Percentiles rank a stretch among this genome's conserved stretches.
These are phyloP conservation scores for Ensete ventricosum DNA, from an alignment of 176 grass and related monocot species.

Conservation along the genomic window DNA sequence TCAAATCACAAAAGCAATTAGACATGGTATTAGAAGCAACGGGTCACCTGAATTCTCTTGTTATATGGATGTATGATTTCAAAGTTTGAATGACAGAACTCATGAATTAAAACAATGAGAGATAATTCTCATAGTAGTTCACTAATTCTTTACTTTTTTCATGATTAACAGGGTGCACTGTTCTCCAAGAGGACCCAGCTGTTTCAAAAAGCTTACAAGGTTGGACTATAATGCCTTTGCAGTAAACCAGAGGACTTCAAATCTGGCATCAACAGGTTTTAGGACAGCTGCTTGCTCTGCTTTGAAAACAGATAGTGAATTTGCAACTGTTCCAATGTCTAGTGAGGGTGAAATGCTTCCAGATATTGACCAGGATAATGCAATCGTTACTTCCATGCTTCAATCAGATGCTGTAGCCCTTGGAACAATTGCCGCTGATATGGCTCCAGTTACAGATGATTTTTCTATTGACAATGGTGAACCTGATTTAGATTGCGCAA, in stretches of 20 bases:
- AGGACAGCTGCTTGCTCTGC: constrained; percentile 3
- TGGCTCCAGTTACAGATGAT: constrained; percentile 15
- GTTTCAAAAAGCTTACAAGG: neutral
- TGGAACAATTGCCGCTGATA: constrained; percentile 31
- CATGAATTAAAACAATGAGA: neutral
- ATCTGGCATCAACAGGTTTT: neutral
- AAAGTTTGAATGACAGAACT: neutral
- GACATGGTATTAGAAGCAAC: too few relatives aligned
- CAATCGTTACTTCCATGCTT: constrained; percentile 21
- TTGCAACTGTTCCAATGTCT: constrained; percentile 2
- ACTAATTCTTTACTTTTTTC: neutral
- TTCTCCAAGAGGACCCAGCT: neutral
- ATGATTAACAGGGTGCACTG: neutral
- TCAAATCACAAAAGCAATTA: too few relatives aligned
- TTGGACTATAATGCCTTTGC: neutral
- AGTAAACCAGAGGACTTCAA: neutral
- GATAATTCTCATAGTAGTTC: neutral
- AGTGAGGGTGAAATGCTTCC: constrained; percentile 12
- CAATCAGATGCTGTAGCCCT: constrained; percentile 24
- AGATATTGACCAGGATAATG: constrained; percentile 45
- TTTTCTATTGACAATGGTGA: constrained; percentile 35
- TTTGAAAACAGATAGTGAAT: constrained; percentile 5
- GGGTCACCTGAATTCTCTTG: neutral
- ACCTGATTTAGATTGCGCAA: constrained; percentile 66
- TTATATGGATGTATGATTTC: too few relatives aligned